Evolutionary conservation across 2,329 filamentous ascomycete genomes (phyloP), one percentile per base, ranked within the genome.

Genomic region (Clathrospora elynae): DNA sequence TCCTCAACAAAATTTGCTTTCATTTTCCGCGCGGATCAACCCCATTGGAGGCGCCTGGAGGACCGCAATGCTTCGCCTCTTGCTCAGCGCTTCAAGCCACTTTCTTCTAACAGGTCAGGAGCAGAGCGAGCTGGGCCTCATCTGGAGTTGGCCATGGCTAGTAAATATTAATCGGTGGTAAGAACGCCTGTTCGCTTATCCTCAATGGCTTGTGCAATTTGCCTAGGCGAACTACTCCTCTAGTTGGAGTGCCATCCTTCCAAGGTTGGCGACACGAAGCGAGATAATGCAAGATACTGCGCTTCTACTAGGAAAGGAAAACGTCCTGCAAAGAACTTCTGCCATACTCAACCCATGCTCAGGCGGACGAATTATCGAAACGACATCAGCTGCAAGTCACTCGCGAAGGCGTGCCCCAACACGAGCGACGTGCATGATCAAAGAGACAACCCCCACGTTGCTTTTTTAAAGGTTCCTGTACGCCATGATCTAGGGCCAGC

Each of bases 381-480:
- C 31, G 29, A 33, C 33, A 32, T 33, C 56, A 57, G 38, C 52
- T 58, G 52, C 46, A 47, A 50, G 58, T 67, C 61, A 64, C 63
- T 61, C 61, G 62, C 59, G 17, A 31, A 34, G 33, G 40, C 32
- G 26, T 41, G 30, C 33, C 34, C 36, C 29, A 40, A 51, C 44
- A 48, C 44, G 41, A 54, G 25, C 42, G 30, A 31, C 40, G 33
- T 47, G 35, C 48, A 41, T 46, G 40, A 36, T 22, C 41, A 41
- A 30, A 46, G 37, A 49, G 47, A 41, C 43, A 33, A 40, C 60
- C 64, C 62, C 65, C 65, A 67, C 64, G 58, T 42, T 57, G 46
- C 58, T 57, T 55, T 47, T 48, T 53, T 34, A 38, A 49, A 47
- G 46, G 43, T 53, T 54, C 54, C 33, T 46, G 32, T 42, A 38